Base-by-base conservation (phyloP, 2,329 filamentous ascomycete species). In the Ceratocystis destructans region DNA sequence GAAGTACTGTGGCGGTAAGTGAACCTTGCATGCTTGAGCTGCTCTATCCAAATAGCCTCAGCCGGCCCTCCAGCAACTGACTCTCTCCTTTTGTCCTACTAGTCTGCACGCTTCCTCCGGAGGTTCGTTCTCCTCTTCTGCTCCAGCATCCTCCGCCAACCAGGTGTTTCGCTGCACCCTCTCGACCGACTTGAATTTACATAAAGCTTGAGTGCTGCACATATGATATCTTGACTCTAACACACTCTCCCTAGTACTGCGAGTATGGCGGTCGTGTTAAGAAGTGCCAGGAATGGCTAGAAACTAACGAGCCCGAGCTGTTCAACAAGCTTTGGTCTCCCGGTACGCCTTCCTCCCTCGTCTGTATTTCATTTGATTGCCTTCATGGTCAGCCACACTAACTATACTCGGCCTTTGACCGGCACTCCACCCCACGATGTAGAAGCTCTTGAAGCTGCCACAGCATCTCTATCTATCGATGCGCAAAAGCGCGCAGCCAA, bases 261-360 rank as follows among this genome's bases (percentile, higher is more conserved):
- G 94, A 99, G 79, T 97, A 96, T 77, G 94, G 94, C 73, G 93
- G 92, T 70, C 97, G 92, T 48, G 87, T 88, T 28, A 96, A 91
- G 78, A 99, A 96, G 79, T 99, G 94, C 79, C 88, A 93, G 76
- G 92, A 97, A 76, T 99, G 94, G 94, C 85, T 99, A 22, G 79
- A 90, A 73, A 83, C 86, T 70, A 82, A 85, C 70, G 82, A 96
- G 72, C 83, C 86, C 2, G 80, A 82, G 61, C 79, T 96, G 75
- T 95, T 96, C 77, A 77, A 83, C 69, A 80, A 80, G 72, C 83
- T 99, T 76, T 96, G 96, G 82, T 96, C 91, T 62, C 82, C 88
- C 77, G 90, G 91, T 93, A 79, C 25, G 66, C 61, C 15, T 55
- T 46, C 33, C 31, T 64, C 37, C 59, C 33, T 22, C 28, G 37